A percentile compares a stretch with the other conserved stretches of the same genome.
These are phyloP conservation scores for Trichoderma gracile DNA, from an alignment of 2,329 filamentous ascomycete species.

Conservation along the genomic window DNA sequence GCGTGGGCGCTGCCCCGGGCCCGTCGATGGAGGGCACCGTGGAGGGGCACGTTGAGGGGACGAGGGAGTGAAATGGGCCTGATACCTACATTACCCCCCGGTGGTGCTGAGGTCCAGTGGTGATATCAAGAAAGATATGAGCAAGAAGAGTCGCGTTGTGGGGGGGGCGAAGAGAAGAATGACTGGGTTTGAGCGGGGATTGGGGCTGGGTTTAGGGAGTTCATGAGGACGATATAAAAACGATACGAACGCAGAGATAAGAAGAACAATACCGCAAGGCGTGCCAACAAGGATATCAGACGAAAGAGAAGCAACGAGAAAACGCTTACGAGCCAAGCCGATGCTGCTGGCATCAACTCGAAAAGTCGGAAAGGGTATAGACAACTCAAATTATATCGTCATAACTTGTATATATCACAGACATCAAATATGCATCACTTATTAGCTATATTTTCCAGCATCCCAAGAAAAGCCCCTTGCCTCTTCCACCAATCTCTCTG, in stretches of 20 bases:
- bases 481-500: background rate
- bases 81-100: too few relatives aligned
- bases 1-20: too few relatives aligned
- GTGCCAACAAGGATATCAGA: background rate
- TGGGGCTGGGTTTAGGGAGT: too few relatives aligned
- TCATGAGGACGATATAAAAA: background rate
- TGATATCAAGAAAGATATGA: too few relatives aligned
- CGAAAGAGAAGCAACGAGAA: background rate
- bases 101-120: too few relatives aligned
- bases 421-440: conserved; percentile 20
- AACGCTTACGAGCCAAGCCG: too few relatives aligned
- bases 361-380: background rate
- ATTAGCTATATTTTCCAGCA: conserved; percentile 22
- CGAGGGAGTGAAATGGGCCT: conserved; percentile 23
- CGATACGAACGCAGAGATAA: background rate
- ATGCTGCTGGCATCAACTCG: background rate
- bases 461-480: background rate
- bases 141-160: too few relatives aligned
- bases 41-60: conserved; percentile 45
- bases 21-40: conserved; percentile 49
- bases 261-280: background rate
- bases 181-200: too few relatives aligned
- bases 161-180: too few relatives aligned
- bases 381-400: conserved; percentile 3
- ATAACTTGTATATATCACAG: conserved; percentile 19